Conservation (phyloP, 2,329 filamentous ascomycete genomes). For the Zasmidium angulare region DNA sequence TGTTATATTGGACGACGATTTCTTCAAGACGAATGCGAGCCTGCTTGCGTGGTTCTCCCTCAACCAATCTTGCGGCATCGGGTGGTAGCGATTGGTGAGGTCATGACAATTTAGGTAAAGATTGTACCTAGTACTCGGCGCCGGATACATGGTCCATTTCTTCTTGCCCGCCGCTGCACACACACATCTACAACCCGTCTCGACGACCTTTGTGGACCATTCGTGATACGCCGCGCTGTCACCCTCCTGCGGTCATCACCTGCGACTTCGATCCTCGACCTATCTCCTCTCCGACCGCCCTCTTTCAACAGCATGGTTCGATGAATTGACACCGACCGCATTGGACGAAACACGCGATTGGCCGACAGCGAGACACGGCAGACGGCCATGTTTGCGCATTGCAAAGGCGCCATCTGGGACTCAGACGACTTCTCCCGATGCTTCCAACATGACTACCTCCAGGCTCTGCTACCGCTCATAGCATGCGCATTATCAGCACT, state of each 20-base stretch:
- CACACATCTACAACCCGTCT: not conserved
- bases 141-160: not conserved
- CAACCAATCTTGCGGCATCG: too few species aligned
- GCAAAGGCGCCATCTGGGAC: constrained; percentile 59
- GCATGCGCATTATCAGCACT: constrained; percentile 69
- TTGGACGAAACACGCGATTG: constrained; percentile 6
- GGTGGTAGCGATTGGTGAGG: not conserved
- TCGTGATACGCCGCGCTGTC: not conserved
- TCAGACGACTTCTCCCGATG: constrained; percentile 62
- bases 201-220: too few species aligned
- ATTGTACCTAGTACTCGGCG: not conserved
- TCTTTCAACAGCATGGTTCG: not conserved
- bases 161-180: not conserved
- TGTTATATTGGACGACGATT: not conserved
- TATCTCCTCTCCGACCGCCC: not conserved
- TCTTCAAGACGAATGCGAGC: too few species aligned
- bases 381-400: constrained; percentile 50
- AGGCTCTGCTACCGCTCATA: constrained; percentile 74
- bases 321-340: too few species aligned
- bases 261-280: too few species aligned
- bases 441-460: constrained; percentile 70
- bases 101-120: not conserved
- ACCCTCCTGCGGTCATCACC: not conserved
- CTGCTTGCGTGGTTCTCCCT: too few species aligned
- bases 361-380: not conserved